Conservation (phyloP, 2,329 filamentous ascomycete species). For the Exophiala sp. region DNA sequence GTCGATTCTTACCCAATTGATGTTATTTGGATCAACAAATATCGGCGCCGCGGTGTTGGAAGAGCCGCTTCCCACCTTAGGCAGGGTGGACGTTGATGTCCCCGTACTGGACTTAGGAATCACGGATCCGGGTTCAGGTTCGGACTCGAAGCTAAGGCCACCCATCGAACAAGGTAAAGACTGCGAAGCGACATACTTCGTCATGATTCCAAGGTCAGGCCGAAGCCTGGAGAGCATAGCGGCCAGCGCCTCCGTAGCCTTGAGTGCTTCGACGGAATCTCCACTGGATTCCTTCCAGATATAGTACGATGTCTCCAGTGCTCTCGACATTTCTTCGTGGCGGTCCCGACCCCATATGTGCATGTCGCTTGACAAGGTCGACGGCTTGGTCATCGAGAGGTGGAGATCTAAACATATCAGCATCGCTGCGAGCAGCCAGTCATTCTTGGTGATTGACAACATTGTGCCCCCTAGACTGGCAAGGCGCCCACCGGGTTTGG, state of each 20-base stretch:
- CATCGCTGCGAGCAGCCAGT: not conserved
- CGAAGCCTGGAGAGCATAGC: not conserved
- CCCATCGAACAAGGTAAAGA: too few relatives aligned
- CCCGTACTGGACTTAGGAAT: not conserved
- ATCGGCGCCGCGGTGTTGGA: not conserved
- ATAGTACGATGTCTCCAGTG: not conserved
- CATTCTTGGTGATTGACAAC: not conserved
- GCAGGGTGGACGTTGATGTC: not conserved
- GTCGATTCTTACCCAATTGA: not conserved
- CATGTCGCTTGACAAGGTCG: not conserved
- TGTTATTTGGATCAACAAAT: not conserved
- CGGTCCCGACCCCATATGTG: not conserved
- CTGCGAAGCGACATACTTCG: not conserved
- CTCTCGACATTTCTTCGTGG: not conserved
- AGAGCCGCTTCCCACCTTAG: not conserved
- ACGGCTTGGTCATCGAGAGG: not conserved
- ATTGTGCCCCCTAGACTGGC: not conserved
- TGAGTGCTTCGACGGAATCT: constrained; percentile 1
- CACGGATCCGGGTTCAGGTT: too few relatives aligned
- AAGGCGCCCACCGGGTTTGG: not conserved
- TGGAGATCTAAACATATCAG: not conserved
- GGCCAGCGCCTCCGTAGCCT: not conserved
- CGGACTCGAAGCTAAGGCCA: too few relatives aligned
- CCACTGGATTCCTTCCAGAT: not conserved
- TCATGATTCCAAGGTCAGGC: not conserved